Evolutionary conservation across 176 grass and related monocot species (phyloP).

Genomic region (Tuctoria greenei): DNA sequence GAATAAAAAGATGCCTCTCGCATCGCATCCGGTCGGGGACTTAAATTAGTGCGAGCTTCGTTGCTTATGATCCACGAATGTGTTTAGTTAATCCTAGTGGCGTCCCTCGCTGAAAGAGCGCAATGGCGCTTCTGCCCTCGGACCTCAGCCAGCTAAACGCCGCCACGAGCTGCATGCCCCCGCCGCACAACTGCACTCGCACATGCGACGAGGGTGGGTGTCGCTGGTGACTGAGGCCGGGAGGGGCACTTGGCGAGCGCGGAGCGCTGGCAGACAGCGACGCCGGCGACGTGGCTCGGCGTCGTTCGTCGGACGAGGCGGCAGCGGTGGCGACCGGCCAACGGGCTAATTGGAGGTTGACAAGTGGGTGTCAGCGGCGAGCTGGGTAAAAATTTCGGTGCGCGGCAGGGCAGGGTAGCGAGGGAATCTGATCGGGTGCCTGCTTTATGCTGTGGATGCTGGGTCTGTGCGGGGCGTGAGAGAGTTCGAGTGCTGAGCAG

Average conservation of each 20-base stretch:
- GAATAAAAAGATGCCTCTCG: slow-evolving; percentile 24
- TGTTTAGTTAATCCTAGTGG: slow-evolving; percentile 15
- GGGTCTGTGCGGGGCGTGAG: neutral
- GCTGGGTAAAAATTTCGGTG: neutral
- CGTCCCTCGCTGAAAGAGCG: neutral
- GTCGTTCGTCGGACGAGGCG: neutral
- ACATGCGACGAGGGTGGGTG: no score
- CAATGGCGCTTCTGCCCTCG: neutral
- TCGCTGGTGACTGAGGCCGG: neutral
- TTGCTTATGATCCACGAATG: neutral
- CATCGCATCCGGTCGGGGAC: slow-evolving; percentile 10
- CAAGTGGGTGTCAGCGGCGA: slow-evolving; percentile 21
- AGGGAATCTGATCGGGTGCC: slow-evolving; percentile 19
- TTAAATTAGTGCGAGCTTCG: slow-evolving; percentile 13
- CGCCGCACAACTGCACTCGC: no score
- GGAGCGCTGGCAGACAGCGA: slow-evolving; percentile 22
- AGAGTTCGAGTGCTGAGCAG: no score
- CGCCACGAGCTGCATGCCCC: no score
- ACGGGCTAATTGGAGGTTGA: neutral
- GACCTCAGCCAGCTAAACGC: neutral
- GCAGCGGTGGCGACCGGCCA: neutral
- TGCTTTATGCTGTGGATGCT: neutral
- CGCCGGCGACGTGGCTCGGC: slow-evolving; percentile 15
- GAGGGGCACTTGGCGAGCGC: neutral
- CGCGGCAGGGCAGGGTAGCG: no score